Base-by-base conservation (phyloP, 2,329 filamentous ascomycete genomes). In the Penicillium sclerotigenum region DNA sequence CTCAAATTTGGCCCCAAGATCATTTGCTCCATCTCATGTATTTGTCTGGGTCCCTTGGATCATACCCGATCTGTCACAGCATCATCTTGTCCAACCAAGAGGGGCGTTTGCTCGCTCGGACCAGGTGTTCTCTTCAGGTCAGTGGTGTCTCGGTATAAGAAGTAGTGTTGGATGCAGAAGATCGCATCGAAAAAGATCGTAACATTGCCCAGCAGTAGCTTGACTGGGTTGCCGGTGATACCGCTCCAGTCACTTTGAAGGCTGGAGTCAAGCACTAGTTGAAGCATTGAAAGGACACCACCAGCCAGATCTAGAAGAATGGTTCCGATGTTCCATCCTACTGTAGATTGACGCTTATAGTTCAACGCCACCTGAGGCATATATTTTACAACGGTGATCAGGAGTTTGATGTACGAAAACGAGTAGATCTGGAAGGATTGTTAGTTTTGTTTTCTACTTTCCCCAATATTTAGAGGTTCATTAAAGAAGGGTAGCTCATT, bases 341-440 rank as follows among this genome's bases (percentile, higher is more conserved):
- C 76, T 0, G 94, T 97, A 54, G 90, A 95, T 70, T 87, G 83
- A 67, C 93, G 91, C 66, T 86, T 85, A 71, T 88, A 91, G 77
- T 97, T 97, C 65, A 88, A 81, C 67, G 88, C 80, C 36, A 89
- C 85, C 79, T 96, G 91, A 5, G 94, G 94, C 45, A 90, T 86
- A 75, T 97, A 97, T 77, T 99, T 99, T 75, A 96, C 83, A 26
- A 97, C 77, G 0, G 93, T 96, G 62, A 96, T 84, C 52, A 92
- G 74, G 33, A 99, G 80, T 77, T 99, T 99, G 70, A 96, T 87
- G 71, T 95, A 95, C 40, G 90, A 90, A 31, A 95, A 77, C 13
- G 88, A 83, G 68, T 87, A 85, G 31, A 86, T 76, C 83, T 83
- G 58, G 60, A 45, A 13, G 8, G 3, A n/a, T 11, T 10, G n/a